Conservation (phyloP, 768 basidiomycete species). For the Russula virescens region DNA sequence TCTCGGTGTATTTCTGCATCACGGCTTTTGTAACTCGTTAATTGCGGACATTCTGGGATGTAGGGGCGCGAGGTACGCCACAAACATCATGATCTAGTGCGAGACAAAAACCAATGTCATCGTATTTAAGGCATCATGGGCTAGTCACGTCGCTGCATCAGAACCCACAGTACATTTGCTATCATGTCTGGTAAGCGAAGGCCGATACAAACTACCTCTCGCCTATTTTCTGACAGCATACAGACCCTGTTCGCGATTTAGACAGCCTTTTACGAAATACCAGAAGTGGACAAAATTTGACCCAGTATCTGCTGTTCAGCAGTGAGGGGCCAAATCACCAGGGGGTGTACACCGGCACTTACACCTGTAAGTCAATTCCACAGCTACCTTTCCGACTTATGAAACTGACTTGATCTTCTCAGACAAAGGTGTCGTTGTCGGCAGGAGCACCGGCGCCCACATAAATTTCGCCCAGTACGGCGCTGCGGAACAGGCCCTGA, state of each 20-base stretch:
- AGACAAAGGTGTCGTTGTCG: background rate
- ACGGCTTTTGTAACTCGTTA: too few relatives aligned
- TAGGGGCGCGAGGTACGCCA: conserved; percentile 8
- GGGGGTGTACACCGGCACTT: background rate
- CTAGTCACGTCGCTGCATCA: too few relatives aligned
- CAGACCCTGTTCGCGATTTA: conserved; percentile 8
- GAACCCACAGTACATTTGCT: background rate
- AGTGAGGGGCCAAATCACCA: background rate
- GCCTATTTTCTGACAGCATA: background rate
- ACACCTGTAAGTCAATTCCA: conserved; percentile 6
- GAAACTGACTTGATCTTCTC: background rate
- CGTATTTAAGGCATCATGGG: too few relatives aligned
- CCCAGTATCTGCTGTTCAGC: background rate
- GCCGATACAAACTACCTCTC: background rate
- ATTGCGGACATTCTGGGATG: conserved; percentile 4
- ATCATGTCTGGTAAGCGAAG: background rate
- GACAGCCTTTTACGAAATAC: conserved; percentile 12
- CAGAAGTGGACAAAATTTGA: background rate
- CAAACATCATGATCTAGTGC: too few relatives aligned
- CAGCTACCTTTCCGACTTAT: background rate
- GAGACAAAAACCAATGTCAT: background rate
- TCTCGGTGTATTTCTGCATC: background rate
- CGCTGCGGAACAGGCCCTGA: conserved; percentile 6
- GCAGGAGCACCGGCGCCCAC: background rate
- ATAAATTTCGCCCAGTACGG: background rate